Conservation (phyloP, 1,284 basidiomycete genomes). For the Papiliotrema fonsecae region DNA sequence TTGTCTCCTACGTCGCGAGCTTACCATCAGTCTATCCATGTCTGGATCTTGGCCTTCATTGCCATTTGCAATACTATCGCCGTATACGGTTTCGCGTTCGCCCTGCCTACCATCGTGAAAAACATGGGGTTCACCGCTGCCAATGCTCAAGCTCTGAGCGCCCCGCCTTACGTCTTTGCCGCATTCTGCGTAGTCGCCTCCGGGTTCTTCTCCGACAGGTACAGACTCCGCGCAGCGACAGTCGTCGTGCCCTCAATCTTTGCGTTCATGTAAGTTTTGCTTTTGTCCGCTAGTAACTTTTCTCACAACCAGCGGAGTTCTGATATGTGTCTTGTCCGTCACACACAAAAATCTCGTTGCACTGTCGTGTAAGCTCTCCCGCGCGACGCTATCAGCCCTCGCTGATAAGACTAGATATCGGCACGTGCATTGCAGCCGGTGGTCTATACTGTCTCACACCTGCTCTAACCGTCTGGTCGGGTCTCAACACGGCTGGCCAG, state of each 20-base stretch:
- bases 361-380: constrained; percentile 15
- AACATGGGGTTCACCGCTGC: constrained; percentile 20
- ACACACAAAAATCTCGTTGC: constrained; percentile 17
- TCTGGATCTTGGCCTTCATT: constrained; percentile 13
- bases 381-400: background rate
- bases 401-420: constrained; percentile 18
- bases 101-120: constrained; percentile 15
- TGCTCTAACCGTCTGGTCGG: constrained; percentile 22
- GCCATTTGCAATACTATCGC: constrained; percentile 17
- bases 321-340: constrained; percentile 18
- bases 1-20: background rate
- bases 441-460: constrained; percentile 30
- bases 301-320: constrained; percentile 12
- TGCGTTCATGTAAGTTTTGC: constrained; percentile 11
- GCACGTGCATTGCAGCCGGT: constrained; percentile 22
- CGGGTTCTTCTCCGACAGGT: constrained; percentile 15
- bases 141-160: constrained; percentile 9
- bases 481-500: constrained; percentile 27
- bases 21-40: constrained; percentile 15
- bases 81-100: constrained; percentile 12
- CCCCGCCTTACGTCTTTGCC: constrained; percentile 21
- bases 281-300: background rate
- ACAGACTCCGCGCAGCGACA: constrained; percentile 5
- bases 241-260: constrained; percentile 8
- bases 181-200: constrained; percentile 18